Base-by-base conservation (phyloP, 2,329 filamentous ascomycete genomes). In the Xylariales sp. region DNA sequence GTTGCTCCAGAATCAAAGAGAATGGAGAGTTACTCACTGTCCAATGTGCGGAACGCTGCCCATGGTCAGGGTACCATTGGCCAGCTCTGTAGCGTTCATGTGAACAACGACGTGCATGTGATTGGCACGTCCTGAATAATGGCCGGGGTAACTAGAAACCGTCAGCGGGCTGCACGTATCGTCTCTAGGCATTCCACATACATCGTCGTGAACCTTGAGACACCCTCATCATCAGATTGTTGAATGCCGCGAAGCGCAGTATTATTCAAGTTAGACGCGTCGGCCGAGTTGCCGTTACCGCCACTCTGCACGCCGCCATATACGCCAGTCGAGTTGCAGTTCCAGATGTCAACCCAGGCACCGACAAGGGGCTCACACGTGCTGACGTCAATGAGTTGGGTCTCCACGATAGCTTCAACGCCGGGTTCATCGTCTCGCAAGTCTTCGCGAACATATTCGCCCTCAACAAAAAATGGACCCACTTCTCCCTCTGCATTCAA, bases 21-120 rank as follows among this genome's bases (percentile, higher is more conserved):
- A n/a, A n/a, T n/a, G n/a, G n/a, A n/a, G n/a, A n/a, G n/a, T n/a
- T n/a, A n/a, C n/a, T n/a, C n/a, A 54, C 57, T 86, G 80, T 14
- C 80, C 80, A 29, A 83, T 69, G 60, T 84, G 79, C 36, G 61
- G 65, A 11, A 68, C 66, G 45, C 68, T 72, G 28, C 61, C 58
- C 46, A 12, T 16, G 11, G 31, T 32, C 9, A 76, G 74, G 41
- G 71, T 73, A 53, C 73, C 50, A 53, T 71, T 71, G n/a, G 54
- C 31, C 24, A 53, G 47, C 20, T 56, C 44, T 1, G 58, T 63
- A 10, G 60, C 64, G 46, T 64, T 59, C 25, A 58, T 44, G 53
- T 76, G 71, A 3, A 67, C 64, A 38, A 71, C 56, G 36, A 75
- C 54, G 52, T 76, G 72, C 33, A 71, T 70, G 56, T 76, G 73